phyloP scores from a whole-genome alignment of 2,329 filamentous ascomycete species.

The Colletotrichum sp. region DNA sequence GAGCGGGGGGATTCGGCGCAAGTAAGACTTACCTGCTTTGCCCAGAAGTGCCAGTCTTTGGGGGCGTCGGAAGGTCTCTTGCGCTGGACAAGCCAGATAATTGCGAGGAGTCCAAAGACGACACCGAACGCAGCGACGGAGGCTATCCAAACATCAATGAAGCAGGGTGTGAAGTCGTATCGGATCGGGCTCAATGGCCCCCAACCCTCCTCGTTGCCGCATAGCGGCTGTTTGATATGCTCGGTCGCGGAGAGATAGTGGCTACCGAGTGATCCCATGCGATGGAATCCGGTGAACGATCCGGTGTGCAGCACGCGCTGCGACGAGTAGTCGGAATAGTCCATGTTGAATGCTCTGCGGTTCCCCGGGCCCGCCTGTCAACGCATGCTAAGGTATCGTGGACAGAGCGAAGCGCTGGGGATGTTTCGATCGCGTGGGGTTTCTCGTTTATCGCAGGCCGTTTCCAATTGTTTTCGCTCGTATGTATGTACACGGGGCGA shows the following conservation, averaged over 20 bases:
- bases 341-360: slow-evolving; percentile 16
- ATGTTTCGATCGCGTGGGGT: background rate
- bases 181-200: slow-evolving; percentile 86
- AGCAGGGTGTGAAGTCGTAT: slow-evolving; percentile 97
- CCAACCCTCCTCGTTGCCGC: slow-evolving; percentile 92
- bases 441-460: background rate
- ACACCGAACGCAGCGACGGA: slow-evolving; percentile 81
- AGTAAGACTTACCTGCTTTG: slow-evolving; percentile 76
- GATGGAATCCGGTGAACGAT: slow-evolving; percentile 65
- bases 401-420: background rate
- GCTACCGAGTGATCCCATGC: slow-evolving; percentile 54
- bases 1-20: background rate
- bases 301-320: slow-evolving; percentile 60
- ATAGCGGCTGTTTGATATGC: slow-evolving; percentile 72
- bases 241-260: slow-evolving; percentile 64
- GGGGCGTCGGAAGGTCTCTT: slow-evolving; percentile 69
- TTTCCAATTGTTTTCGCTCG: background rate
- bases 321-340: slow-evolving; percentile 35
- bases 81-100: slow-evolving; percentile 80
- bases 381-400: slow-evolving; percentile 7
- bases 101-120: slow-evolving; percentile 74
- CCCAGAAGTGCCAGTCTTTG: slow-evolving; percentile 92
- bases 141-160: slow-evolving; percentile 89
- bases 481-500: background rate
- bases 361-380: slow-evolving; percentile 17